Conservation (phyloP, 306 rosid species). For the Leucaena leucocephala region DNA sequence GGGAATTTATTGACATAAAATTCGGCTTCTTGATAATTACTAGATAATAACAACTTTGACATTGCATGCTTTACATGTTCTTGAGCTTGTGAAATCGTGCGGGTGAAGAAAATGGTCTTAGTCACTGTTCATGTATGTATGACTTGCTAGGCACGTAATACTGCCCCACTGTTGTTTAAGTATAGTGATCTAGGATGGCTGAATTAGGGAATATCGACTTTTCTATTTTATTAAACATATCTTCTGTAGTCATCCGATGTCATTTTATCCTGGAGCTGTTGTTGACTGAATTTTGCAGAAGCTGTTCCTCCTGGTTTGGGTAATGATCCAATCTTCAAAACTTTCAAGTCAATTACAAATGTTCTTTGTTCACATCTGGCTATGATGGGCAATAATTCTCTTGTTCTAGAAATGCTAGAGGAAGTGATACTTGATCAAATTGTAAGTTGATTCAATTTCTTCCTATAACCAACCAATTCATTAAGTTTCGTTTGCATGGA, state of each 20-base stretch:
- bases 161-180: constrained; percentile 1
- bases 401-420: constrained; percentile 62
- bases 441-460: constrained; percentile 49
- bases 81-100: constrained; percentile 30
- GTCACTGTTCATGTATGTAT: constrained; percentile 23
- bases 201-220: constrained; percentile 18
- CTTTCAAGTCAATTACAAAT: constrained; percentile 52
- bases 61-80: constrained; percentile 18
- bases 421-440: constrained; percentile 57
- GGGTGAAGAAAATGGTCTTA: constrained; percentile 13
- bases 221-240: constrained; percentile 12
- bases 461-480: neutral
- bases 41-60: constrained; percentile 7
- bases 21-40: constrained; percentile 25
- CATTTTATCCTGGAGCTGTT: constrained; percentile 2
- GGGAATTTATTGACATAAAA: neutral
- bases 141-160: constrained; percentile 17
- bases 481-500: neutral
- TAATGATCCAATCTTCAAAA: constrained; percentile 40
- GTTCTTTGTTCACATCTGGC: constrained; percentile 53
- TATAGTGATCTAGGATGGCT: constrained; percentile 27
- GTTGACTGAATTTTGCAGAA: constrained; percentile 45
- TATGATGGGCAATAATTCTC: constrained; percentile 70
- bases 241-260: constrained; percentile 27
- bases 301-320: constrained; percentile 41